Evolutionary conservation across 1,284 basidiomycete species (phyloP).

Genomic region (Coniophora puteana): DNA sequence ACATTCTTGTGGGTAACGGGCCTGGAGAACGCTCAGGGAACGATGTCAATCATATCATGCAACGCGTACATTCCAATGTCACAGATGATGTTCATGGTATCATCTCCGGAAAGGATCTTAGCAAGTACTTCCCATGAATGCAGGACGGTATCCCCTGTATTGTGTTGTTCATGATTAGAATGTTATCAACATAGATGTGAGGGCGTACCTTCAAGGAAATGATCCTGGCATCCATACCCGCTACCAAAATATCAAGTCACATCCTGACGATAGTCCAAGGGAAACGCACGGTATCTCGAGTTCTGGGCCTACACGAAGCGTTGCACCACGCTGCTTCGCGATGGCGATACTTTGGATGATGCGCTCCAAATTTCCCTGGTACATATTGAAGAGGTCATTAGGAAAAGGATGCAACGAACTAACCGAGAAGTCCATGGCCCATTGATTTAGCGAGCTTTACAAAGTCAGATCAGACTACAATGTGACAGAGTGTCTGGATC

Average conservation of each 20-base stretch:
- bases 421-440: slow-evolving; percentile 93
- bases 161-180: background rate
- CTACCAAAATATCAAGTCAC: slow-evolving; percentile 35
- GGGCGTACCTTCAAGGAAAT: slow-evolving; percentile 79
- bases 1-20: slow-evolving; percentile 96
- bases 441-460: slow-evolving; percentile 87
- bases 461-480: background rate
- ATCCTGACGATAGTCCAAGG: background rate
- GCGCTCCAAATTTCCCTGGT: slow-evolving; percentile 87
- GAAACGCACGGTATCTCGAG: slow-evolving; percentile 88
- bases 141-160: slow-evolving; percentile 84
- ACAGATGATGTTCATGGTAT: slow-evolving; percentile 78
- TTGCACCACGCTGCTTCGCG: slow-evolving; percentile 88
- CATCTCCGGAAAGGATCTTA: slow-evolving; percentile 79
- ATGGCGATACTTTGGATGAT: slow-evolving; percentile 87
- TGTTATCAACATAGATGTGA: background rate
- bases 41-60: background rate
- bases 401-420: slow-evolving; percentile 4
- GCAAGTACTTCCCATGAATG: slow-evolving; percentile 96
- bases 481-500: background rate
- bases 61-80: slow-evolving; percentile 87
- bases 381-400: background rate
- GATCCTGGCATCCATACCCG: slow-evolving; percentile 93
- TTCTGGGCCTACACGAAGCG: slow-evolving; percentile 94
- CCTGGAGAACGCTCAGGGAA: slow-evolving; percentile 42